phyloP scores from a whole-genome alignment of 1,284 basidiomycete genomes.

The Ustilago cynodontis region DNA sequence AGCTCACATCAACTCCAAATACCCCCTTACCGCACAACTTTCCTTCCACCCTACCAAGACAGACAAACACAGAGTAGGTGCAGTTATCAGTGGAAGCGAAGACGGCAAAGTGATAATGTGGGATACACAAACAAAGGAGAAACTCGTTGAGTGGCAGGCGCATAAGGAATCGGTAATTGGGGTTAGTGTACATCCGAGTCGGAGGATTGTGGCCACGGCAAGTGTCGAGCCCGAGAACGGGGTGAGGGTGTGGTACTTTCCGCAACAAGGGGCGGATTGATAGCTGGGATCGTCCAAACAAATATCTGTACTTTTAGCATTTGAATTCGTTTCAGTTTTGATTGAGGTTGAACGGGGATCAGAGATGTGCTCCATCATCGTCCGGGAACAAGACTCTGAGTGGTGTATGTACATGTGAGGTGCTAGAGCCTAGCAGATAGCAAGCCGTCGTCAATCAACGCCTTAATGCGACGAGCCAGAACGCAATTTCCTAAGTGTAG shows the following conservation, averaged over 20 bases:
- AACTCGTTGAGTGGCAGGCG: constrained; percentile 81
- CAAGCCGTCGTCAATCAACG: background rate
- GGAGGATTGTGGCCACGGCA: constrained; percentile 55
- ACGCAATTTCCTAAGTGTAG: background rate
- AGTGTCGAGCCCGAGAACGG: constrained; percentile 54
- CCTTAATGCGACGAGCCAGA: background rate
- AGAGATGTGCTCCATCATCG: background rate
- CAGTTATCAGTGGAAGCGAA: constrained; percentile 86
- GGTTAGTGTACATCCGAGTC: constrained; percentile 52
- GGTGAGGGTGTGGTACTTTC: constrained; percentile 55
- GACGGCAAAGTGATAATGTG: constrained; percentile 88
- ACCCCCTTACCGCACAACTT: constrained; percentile 71
- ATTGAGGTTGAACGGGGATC: background rate
- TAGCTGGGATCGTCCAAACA: background rate
- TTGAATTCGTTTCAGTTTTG: background rate
- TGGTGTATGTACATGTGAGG: background rate
- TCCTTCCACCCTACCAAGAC: constrained; percentile 6
- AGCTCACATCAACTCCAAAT: constrained; percentile 84
- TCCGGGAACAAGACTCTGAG: background rate
- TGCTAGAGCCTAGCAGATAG: background rate
- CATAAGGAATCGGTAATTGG: constrained; percentile 74
- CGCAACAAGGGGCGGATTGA: background rate
- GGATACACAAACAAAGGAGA: constrained; percentile 86
- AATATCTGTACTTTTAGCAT: background rate
- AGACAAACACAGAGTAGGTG: background rate